Base-by-base conservation (phyloP, 495 filamentous ascomycete genomes). In the Lepraria neglecta region DNA sequence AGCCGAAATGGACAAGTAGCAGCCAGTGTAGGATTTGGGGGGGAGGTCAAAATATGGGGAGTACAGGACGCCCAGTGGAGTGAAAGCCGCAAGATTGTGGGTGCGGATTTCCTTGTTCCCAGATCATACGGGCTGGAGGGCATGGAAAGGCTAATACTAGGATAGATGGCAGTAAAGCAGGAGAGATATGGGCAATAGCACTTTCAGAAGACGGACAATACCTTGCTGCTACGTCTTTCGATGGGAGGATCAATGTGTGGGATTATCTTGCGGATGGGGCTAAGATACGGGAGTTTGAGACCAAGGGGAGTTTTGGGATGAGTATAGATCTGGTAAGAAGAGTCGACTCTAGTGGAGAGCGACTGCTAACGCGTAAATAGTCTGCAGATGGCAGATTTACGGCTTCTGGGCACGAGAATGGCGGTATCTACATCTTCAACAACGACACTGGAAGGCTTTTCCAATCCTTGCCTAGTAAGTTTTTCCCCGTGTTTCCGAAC, bases 381-480 rank as follows among this genome's bases (percentile, higher is more conserved):
- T 87, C 84, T 55, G 61, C 79, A 33, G 87, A 98, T 73, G 92
- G 91, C 56, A 83, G 81, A 60, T 84, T 92, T 67, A 91, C 92
- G 52, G 94, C 92, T 10, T 92, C 86, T 60, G 94, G 94, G 0
- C 95, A 98, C 73, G 85, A 95, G 71, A 95, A 89, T 70, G 94
- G 94, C 28, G 85, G 83, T n/a, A 82, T 98, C 56, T 96, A 96
- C 69, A 85, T 98, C 43, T 97, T 97, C 77, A 90, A 86, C 72
- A 96, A 96, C 68, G 85, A 90, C 67, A 90, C 89, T 0, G 89
- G 88, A 17, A 85, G 89, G 56, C 82, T 97, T 72, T 78, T 87
- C 3, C 94, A 95, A 72, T 95, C 90, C 27, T 77, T 97, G 58
- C 84, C 88, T 52, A 87, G 91, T 91, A 78, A 27, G 60, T 3